Evolutionary conservation across 495 filamentous ascomycete species (phyloP), one percentile per base, ranked within the genome.

Genomic region (Tirmania nivea): DNA sequence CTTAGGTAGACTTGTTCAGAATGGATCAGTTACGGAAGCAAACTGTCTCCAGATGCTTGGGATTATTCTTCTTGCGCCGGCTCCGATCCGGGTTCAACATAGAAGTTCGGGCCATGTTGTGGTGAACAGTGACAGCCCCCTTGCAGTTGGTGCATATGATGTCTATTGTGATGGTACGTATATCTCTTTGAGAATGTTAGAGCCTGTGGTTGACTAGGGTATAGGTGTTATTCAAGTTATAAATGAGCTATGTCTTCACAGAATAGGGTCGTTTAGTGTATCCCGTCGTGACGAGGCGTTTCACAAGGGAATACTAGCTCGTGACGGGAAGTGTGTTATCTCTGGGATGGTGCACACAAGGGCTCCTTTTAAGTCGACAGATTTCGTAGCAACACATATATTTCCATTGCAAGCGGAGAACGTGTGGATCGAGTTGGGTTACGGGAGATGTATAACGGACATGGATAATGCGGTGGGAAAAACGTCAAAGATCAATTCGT

Each of bases 11-110:
- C 42, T 60, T 48, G 25, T 55, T 50, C 55, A 56, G 53, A 60
- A 62, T 49, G 58, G 57, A 12, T 64, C 58, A 9, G 12, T 63
- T 36, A 63, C 55, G 0, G 58, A 64, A 52, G 52, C 21, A 50
- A 59, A 55, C 52, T 58, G 63, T 60, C 62, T 64, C 21, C 12
- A 19, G 34, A 56, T 63, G 51, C 61, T 64, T 51, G 54, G 53
- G 37, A 64, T 64, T 51, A 20, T 64, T 31, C 53, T 60, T 55
- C 34, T 55, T 34, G 54, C 57, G 8, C 45, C 50, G 42, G 34
- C 47, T 1, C 57, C 53, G 16, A 50, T 62, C 52, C 55, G 55
- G 35, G 58, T 63, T 52, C 20, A 58, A 52, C 48, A 55, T 11
- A 14, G 49, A 51, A 45, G 17, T 45, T 55, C 56, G 9, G 48